Conservation (phyloP, 805 yeast genomes). For the Saccharomycopsis selenospora region DNA sequence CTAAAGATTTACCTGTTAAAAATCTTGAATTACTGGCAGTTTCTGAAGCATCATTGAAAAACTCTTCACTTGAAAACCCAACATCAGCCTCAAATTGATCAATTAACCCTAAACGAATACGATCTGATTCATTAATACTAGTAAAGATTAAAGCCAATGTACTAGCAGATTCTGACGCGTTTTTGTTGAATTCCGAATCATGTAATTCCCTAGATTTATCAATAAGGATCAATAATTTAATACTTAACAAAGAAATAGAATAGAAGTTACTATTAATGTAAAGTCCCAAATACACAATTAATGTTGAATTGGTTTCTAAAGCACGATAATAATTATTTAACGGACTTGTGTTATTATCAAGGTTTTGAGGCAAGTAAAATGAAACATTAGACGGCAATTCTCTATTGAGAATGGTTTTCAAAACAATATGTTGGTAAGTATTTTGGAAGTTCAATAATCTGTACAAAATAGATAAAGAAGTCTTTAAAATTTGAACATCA, state of each 20-base stretch:
- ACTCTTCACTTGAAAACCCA: constrained; percentile 13
- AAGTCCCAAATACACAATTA: constrained; percentile 66
- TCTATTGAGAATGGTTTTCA: constrained; percentile 10
- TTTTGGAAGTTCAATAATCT: constrained; percentile 47
- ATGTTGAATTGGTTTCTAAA: constrained; percentile 58
- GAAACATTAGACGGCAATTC: constrained; percentile 32
- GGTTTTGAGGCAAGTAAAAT: constrained; percentile 22
- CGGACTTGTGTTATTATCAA: constrained; percentile 48
- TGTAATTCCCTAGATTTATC: constrained; percentile 30
- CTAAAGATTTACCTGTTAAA: constrained; percentile 33
- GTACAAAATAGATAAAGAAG: constrained; percentile 39
- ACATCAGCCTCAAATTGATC: constrained; percentile 49
- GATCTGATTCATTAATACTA: constrained; percentile 68
- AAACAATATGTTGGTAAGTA: constrained; percentile 41
- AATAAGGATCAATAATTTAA: constrained; percentile 46
- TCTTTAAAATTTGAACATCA: constrained; percentile 32
- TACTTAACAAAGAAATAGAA: constrained; percentile 44
- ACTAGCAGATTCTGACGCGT: not conserved
- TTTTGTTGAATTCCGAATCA: not conserved
- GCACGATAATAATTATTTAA: constrained; percentile 63
- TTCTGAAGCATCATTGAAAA: not conserved
- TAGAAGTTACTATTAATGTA: constrained; percentile 56
- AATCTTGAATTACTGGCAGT: constrained; percentile 22
- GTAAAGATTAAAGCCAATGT: constrained; percentile 43
- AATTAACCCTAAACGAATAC: constrained; percentile 67